Evolutionary conservation across 495 filamentous ascomycete genomes (phyloP).

Genomic region (Clohesyomyces aquaticus): DNA sequence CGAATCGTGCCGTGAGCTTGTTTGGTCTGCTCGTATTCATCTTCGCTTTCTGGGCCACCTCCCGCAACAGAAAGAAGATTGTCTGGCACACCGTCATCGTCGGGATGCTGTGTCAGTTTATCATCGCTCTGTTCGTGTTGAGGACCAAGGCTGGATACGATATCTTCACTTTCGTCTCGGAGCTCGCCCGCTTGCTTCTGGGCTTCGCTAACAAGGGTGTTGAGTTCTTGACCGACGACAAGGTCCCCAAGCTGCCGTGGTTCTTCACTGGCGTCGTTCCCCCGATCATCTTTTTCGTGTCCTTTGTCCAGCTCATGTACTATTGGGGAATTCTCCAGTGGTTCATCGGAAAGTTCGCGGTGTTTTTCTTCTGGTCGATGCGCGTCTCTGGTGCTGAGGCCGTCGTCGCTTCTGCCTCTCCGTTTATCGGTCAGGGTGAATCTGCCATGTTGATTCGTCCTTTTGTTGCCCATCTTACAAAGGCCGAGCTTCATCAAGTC

Average conservation of each 20-base stretch:
- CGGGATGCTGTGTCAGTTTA: conserved; percentile 85
- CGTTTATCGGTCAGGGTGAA: conserved; percentile 93
- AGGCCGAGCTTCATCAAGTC: conserved; percentile 85
- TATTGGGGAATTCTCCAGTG: conserved; percentile 80
- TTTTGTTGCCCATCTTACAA: conserved; percentile 79
- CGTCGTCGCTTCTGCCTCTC: conserved; percentile 89
- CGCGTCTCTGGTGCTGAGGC: conserved; percentile 91
- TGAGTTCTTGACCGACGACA: conserved; percentile 65
- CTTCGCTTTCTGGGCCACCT: conserved; percentile 66
- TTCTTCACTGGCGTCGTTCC: conserved; percentile 77
- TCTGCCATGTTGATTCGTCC: conserved; percentile 89
- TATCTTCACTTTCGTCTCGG: conserved; percentile 86
- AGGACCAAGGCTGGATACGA: conserved; percentile 74
- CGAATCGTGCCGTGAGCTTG: conserved; percentile 75
- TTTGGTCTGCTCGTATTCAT: conserved; percentile 81
- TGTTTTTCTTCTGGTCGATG: conserved; percentile 89
- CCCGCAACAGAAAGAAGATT: conserved; percentile 68
- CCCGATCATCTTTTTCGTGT: conserved; percentile 91
- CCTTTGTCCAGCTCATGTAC: conserved; percentile 80
- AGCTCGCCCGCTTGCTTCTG: conserved; percentile 68
- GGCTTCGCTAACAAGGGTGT: conserved; percentile 72
- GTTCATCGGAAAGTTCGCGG: conserved; percentile 82
- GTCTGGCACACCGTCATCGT: conserved; percentile 87
- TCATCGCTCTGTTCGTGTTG: conserved; percentile 85
- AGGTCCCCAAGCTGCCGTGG: conserved; percentile 54